Percentiles rank a stretch among this genome's conserved stretches.
Evolutionary conservation across 352 stramenopile genomes (phyloP).

Genomic region (Pythium myriotylum): DNA sequence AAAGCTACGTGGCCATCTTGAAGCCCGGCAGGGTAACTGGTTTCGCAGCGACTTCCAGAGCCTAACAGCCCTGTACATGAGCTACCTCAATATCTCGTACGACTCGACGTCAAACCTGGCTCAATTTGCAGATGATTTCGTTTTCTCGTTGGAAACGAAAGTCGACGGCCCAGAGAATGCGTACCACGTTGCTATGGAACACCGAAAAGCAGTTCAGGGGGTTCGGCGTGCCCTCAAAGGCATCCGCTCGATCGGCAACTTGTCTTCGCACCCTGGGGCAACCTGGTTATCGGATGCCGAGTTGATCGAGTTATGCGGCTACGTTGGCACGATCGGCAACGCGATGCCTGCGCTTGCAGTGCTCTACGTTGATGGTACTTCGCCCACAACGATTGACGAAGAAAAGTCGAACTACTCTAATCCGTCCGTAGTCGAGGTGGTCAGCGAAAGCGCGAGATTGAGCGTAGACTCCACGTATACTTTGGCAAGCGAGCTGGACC

Average conservation of each 20-base stretch:
- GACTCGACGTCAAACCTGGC: background rate
- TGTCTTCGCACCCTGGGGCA: conserved; percentile 7
- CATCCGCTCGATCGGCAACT: conserved; percentile 19
- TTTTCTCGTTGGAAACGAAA: conserved; percentile 3
- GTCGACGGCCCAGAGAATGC: conserved; percentile 1
- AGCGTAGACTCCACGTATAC: background rate
- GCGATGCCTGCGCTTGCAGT: conserved; percentile 10
- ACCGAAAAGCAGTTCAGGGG: background rate
- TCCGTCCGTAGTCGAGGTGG: too few relatives aligned
- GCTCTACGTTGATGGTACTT: background rate
- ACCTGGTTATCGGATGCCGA: conserved; percentile 9
- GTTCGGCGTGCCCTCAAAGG: conserved; percentile 15
- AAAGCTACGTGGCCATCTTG: conserved; percentile 7
- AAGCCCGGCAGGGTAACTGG: conserved; percentile 7
- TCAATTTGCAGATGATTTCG: conserved; percentile 17
- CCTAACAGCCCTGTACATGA: conserved; percentile 18
- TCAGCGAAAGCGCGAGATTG: too few relatives aligned
- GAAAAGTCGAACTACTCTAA: too few relatives aligned
- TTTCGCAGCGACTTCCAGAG: conserved; percentile 20
- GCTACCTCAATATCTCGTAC: conserved; percentile 17
- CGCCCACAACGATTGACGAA: background rate
- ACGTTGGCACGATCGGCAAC: conserved; percentile 7
- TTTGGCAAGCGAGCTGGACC: too few relatives aligned
- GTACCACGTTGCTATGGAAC: conserved; percentile 4
- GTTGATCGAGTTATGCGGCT: conserved; percentile 15